phyloP scores from a whole-genome alignment of 2,329 filamentous ascomycete species.

The Capronia americana region DNA sequence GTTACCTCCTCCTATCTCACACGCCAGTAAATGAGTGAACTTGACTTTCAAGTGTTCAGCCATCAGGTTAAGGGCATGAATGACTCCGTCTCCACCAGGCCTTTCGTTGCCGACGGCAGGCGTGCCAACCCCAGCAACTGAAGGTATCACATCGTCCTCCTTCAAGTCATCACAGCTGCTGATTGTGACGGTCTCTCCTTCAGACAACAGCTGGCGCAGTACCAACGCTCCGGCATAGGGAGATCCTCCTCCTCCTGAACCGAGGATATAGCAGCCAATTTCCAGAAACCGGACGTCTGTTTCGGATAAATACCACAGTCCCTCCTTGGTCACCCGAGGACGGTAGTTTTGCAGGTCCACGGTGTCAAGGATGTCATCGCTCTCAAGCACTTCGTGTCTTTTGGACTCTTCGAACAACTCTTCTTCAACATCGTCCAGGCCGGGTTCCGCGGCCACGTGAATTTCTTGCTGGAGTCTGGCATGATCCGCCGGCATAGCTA shows the following conservation, averaged over 20 bases:
- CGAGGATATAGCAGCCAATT: conserved; percentile 57
- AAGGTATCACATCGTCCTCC: conserved; percentile 53
- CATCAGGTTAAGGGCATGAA: conserved; percentile 56
- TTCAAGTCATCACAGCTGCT: conserved; percentile 52
- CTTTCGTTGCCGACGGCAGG: conserved; percentile 42
- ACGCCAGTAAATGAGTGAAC: conserved; percentile 64
- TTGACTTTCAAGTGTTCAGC: conserved; percentile 59
- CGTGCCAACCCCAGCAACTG: conserved; percentile 34
- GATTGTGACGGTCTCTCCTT: conserved; percentile 50
- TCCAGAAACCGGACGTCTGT: conserved; percentile 55
- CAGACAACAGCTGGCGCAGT: conserved; percentile 49
- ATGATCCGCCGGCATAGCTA: conserved; percentile 35
- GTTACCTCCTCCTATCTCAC: conserved; percentile 71
- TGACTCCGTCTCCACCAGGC: conserved; percentile 55
- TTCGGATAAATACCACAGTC: conserved; percentile 54
- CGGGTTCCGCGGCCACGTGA: conserved; percentile 7
- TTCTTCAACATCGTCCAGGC: conserved; percentile 27
- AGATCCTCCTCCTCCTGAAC: conserved; percentile 57
- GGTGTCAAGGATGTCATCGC: conserved; percentile 34
- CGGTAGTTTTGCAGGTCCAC: conserved; percentile 47
- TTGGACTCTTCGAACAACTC: conserved; percentile 31
- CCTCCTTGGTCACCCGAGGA: conserved; percentile 48
- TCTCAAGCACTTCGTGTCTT: conserved; percentile 8
- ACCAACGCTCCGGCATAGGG: conserved; percentile 53
- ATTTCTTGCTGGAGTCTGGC: conserved; percentile 17